Base-by-base conservation (phyloP, 2,329 filamentous ascomycete genomes). In the Ophiostoma ulmi region DNA sequence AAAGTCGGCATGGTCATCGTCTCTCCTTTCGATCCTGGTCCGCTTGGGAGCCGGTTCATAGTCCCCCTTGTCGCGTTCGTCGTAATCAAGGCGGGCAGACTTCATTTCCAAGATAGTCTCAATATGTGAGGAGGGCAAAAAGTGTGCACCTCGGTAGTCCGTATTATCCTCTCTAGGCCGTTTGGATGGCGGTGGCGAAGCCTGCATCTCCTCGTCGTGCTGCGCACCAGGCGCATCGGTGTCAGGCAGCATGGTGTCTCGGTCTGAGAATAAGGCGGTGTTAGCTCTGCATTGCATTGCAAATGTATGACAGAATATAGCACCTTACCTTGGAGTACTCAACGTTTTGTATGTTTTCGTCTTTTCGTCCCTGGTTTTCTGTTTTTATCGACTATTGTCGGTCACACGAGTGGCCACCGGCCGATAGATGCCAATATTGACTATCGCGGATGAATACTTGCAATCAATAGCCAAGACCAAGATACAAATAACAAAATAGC, bases 131-230 rank as follows among this genome's bases (percentile, higher is more conserved):
- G 63, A 39, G 61, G 61, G 35, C 5, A n/a, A 20, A 17, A 35
- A 26, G 20, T 64, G 20, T 39, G 58, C 1, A 41, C 31, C 20
- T 67, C 68, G 3, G 17, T 11, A 6, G 17, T 65, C 63, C 17
- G 35, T 20, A 20, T 13, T 20, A 3, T 38, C 63, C 5, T 48
- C 55, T 26, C 39, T 48, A 20, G 39, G 14, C 52, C 68, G 35
- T n/a, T 71, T 67, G 20, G 48, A 26, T 6, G 68, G 11, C 7
- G 26, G 65, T 22, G 70, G 68, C 35, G 68, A 67, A 13, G 52
- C 35, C 14, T 67, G 70, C 67, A 67, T 69, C 17, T 52, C 63
- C 13, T 71, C 67, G 13, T 61, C 55, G 8, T 31, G 61, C 41
- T 26, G 55, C n/a, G 7, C 3, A 22, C 35, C 61, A 3, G 31